Conservation (phyloP, 257 asterid species). For the Penstemon newberryi region DNA sequence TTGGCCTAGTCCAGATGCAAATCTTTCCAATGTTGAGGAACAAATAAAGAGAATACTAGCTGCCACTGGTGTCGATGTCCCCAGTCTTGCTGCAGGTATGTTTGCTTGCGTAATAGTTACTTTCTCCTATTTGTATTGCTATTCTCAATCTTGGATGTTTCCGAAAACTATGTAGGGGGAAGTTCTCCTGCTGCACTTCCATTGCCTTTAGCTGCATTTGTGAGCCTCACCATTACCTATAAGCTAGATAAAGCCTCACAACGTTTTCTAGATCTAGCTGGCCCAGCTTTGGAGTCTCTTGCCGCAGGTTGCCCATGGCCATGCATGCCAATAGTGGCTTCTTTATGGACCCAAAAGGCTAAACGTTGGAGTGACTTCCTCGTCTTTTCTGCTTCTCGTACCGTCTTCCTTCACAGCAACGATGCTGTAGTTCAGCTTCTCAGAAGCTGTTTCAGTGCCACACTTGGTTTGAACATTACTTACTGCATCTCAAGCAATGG, state of each 20-base stretch:
- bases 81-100: conserved; percentile 90
- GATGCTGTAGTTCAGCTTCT: conserved; percentile 91
- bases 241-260: conserved; percentile 94
- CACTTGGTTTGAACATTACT: conserved; percentile 59
- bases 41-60: conserved; percentile 91
- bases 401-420: conserved; percentile 90
- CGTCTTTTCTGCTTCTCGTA: conserved; percentile 89
- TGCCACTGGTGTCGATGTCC: conserved; percentile 94
- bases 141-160: conserved; percentile 19
- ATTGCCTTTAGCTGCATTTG: conserved; percentile 94
- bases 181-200: conserved; percentile 91
- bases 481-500: conserved; percentile 69
- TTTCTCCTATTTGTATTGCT: conserved; percentile 5
- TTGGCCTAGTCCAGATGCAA: conserved; percentile 99
- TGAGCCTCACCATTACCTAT: conserved; percentile 94
- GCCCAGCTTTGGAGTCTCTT: conserved; percentile 93
- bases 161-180: conserved; percentile 52
- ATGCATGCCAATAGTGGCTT: conserved; percentile 96
- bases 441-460: conserved; percentile 68
- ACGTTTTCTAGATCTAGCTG: conserved; percentile 90
- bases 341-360: conserved; percentile 95
- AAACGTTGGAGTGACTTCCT: conserved; percentile 93
- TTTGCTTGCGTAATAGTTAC: not conserved
- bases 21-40: conserved; percentile 85
- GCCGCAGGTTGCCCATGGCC: conserved; percentile 99